Conservation (phyloP, 2,329 filamentous ascomycete species). For the Aspergillus thermomutatus region DNA sequence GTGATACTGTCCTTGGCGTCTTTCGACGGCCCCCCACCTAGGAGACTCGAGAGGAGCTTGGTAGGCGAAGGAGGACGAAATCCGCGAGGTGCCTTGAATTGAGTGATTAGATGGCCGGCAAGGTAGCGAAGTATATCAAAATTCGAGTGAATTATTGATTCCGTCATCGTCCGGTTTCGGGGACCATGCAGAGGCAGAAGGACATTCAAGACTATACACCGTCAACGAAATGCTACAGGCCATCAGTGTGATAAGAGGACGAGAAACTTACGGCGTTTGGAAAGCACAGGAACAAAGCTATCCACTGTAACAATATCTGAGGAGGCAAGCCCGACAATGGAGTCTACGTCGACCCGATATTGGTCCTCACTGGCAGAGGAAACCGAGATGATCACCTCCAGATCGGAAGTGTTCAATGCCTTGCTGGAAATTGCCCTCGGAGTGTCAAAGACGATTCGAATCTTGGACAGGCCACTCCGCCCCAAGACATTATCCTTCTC, state of each 20-base stretch:
- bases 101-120: conserved; percentile 59
- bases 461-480: conserved; percentile 45
- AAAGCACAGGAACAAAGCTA: conserved; percentile 71
- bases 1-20: conserved; percentile 24
- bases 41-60: conserved; percentile 81
- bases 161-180: conserved; percentile 45
- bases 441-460: conserved; percentile 37
- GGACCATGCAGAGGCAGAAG: conserved; percentile 68
- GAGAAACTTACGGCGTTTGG: conserved; percentile 62
- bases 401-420: conserved; percentile 30
- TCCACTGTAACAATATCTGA: conserved; percentile 70
- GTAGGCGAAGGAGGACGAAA: conserved; percentile 82
- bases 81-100: conserved; percentile 57
- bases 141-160: conserved; percentile 72
- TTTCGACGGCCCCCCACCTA: conserved; percentile 55
- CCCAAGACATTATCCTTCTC: conserved; percentile 44
- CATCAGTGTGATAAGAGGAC: background rate
- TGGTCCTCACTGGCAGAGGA: conserved; percentile 62
- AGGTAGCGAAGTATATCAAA: conserved; percentile 72
- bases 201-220: conserved; percentile 62
- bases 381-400: conserved; percentile 60
- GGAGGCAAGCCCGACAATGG: conserved; percentile 67
- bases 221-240: conserved; percentile 3
- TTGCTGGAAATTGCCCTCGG: conserved; percentile 28
- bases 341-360: conserved; percentile 58